Percentiles rank a stretch among this genome's conserved stretches.
Evolutionary conservation across 768 basidiomycete species (phyloP).

Genomic region (Suillus discolor): DNA sequence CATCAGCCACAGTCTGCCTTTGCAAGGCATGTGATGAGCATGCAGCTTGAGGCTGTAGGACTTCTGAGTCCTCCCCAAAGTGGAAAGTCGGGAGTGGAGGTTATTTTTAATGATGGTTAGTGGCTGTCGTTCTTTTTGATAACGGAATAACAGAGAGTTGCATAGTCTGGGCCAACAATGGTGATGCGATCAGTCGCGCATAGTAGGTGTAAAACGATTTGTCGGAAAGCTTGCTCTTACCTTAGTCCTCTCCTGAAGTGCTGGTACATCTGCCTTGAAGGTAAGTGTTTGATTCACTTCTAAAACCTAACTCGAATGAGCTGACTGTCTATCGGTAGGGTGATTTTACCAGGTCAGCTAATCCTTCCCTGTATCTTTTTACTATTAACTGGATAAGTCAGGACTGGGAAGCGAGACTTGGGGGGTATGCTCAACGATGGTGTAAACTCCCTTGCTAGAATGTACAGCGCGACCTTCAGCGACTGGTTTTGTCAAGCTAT

Average conservation of each 20-base stretch:
- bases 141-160: neutral
- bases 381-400: constrained; percentile 28
- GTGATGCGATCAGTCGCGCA: constrained; percentile 89
- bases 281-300: constrained; percentile 35
- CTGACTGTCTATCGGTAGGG: constrained; percentile 46
- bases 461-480: constrained; percentile 87
- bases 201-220: constrained; percentile 54
- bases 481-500: constrained; percentile 99
- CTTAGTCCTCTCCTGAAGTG: constrained; percentile 45
- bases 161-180: constrained; percentile 96
- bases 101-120: constrained; percentile 78
- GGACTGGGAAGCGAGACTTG: constrained; percentile 95
- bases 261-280: constrained; percentile 96
- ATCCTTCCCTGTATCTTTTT: neutral
- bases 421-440: constrained; percentile 94
- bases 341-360: constrained; percentile 77
- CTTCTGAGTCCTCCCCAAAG: constrained; percentile 56
- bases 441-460: constrained; percentile 88
- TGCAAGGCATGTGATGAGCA: constrained; percentile 78
- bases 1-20: constrained; percentile 74
- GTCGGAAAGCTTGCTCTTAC: neutral
- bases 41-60: constrained; percentile 74
- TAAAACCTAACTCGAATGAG: neutral
- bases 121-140: constrained; percentile 1
- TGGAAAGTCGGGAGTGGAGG: constrained; percentile 63